These are phyloP conservation scores for Lupinus albus DNA, from an alignment of 306 rosid genomes.

Conservation along the genomic window DNA sequence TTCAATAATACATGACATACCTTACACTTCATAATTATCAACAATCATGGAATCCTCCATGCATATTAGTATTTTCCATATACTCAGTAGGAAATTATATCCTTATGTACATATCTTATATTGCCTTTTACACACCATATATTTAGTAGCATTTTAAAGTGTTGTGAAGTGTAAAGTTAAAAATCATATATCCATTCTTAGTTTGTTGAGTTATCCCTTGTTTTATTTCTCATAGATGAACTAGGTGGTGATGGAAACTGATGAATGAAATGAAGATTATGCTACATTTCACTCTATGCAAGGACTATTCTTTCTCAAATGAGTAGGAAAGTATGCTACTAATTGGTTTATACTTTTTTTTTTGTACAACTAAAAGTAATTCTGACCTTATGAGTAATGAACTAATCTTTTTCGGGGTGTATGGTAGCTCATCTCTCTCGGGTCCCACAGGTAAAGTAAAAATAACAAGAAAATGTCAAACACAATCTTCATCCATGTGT, in stretches of 20 bases:
- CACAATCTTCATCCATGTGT: no score
- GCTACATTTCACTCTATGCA: no score
- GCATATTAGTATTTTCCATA: slow-evolving; percentile 16
- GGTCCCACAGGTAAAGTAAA: no score
- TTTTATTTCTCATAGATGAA: neutral
- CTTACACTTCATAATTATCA: neutral
- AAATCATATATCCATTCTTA: slow-evolving; percentile 16
- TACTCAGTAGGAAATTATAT: slow-evolving; percentile 12
- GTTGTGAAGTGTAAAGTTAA: slow-evolving; percentile 6
- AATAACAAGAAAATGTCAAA: no score
- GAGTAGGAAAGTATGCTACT: no score
- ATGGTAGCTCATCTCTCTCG: no score
- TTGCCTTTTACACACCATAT: neutral
- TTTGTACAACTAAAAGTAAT: no score
- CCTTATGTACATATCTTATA: slow-evolving; percentile 38
- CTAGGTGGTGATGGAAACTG: neutral
- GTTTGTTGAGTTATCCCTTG: slow-evolving; percentile 9
- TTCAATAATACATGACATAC: slow-evolving; percentile 36
- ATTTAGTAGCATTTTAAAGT: slow-evolving; percentile 15
- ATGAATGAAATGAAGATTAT: no score
- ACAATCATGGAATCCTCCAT: slow-evolving; percentile 27
- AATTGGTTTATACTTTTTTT: no score
- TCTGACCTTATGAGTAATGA: no score
- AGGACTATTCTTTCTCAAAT: no score
- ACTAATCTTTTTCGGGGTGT: no score